phyloP scores from a whole-genome alignment of 1,139 yeast species.

The Hyphopichia pseudoburtonii region DNA sequence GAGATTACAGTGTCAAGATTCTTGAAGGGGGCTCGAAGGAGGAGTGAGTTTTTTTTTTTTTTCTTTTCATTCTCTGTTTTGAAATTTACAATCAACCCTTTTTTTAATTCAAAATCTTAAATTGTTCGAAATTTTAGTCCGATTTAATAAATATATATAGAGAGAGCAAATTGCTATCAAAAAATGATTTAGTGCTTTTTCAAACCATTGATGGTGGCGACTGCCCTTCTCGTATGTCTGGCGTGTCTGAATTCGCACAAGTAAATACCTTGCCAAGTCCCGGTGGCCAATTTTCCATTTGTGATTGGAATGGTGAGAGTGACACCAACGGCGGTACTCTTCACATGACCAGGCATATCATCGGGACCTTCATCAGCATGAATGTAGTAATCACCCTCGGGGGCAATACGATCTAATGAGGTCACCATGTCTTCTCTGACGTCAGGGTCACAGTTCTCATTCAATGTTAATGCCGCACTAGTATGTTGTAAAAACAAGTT shows the following conservation, averaged over 20 bases:
- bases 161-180: too few species aligned
- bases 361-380: slow-evolving; percentile 80
- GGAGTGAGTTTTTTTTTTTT: too few species aligned
- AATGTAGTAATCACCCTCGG: slow-evolving; percentile 63
- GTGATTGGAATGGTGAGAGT: slow-evolving; percentile 65
- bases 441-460: slow-evolving; percentile 80
- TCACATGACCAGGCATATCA: slow-evolving; percentile 82
- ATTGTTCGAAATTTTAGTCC: too few species aligned
- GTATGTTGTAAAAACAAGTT: slow-evolving; percentile 76
- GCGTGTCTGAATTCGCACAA: slow-evolving; percentile 69
- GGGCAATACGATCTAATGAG: slow-evolving; percentile 64
- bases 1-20: slow-evolving; percentile 35
- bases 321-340: slow-evolving; percentile 65
- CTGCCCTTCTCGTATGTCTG: slow-evolving; percentile 61
- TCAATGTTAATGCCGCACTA: slow-evolving; percentile 71
- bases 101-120: too few species aligned
- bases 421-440: slow-evolving; percentile 68
- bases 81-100: too few species aligned
- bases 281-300: slow-evolving; percentile 66
- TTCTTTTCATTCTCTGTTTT: too few species aligned
- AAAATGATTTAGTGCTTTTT: slow-evolving; percentile 19
- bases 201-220: slow-evolving; percentile 73
- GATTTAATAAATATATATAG: too few species aligned
- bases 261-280: slow-evolving; percentile 87
- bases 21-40: slow-evolving; percentile 27